phyloP scores from a whole-genome alignment of 768 basidiomycete genomes.

The Termitomyces sp. region DNA sequence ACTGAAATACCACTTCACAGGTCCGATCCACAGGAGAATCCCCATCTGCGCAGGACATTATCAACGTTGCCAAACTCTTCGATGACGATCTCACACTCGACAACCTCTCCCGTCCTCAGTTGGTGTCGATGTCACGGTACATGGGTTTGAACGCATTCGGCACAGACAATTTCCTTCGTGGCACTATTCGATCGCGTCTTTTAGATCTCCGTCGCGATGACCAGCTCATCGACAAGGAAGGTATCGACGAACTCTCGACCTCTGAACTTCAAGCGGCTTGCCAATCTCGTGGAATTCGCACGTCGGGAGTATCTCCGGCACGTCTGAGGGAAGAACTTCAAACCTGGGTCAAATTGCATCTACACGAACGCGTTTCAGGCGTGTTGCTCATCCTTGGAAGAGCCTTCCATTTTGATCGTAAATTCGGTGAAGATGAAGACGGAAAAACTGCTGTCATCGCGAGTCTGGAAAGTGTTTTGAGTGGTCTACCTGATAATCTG shows the following conservation, averaged over 20 bases:
- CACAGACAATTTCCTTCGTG: conserved; percentile 96
- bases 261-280: conserved; percentile 91
- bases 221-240: conserved; percentile 87
- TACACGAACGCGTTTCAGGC: conserved; percentile 89
- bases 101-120: conserved; percentile 96
- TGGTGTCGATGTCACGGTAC: conserved; percentile 95
- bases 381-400: conserved; percentile 91
- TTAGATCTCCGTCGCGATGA: conserved; percentile 87
- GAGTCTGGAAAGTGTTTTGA: conserved; percentile 86
- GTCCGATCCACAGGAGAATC: conserved; percentile 94
- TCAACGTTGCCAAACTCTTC: conserved; percentile 95
- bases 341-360: conserved; percentile 90
- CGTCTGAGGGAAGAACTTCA: conserved; percentile 84
- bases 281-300: conserved; percentile 91
- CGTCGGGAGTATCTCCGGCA: conserved; percentile 82
- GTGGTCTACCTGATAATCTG: conserved; percentile 90
- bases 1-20: conserved; percentile 30
- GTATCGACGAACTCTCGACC: conserved; percentile 86
- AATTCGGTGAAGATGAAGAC: conserved; percentile 69
- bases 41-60: conserved; percentile 83
- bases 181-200: conserved; percentile 81
- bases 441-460: conserved; percentile 79
- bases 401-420: conserved; percentile 90
- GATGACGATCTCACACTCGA: conserved; percentile 97
- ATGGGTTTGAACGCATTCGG: conserved; percentile 99